Conservation (phyloP, 495 filamentous ascomycete genomes). For the Daldinia grandis region DNA sequence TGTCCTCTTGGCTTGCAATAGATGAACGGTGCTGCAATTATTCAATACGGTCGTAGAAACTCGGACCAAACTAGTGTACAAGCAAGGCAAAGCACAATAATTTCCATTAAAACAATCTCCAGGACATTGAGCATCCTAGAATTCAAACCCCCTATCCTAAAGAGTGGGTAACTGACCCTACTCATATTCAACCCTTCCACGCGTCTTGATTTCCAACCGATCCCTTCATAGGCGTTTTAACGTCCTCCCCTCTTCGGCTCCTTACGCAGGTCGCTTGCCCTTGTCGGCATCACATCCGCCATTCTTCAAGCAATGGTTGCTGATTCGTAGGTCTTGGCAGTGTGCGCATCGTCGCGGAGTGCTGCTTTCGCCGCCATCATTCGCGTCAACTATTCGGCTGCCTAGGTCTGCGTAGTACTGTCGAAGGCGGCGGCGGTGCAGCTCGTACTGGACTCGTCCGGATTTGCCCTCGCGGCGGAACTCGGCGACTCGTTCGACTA, state of each 20-base stretch:
- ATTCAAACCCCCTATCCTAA: neutral
- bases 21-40: no score
- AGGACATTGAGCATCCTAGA: neutral
- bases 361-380: neutral
- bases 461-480: neutral
- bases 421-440: neutral
- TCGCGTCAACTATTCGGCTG: neutral
- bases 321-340: conserved; percentile 2
- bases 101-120: neutral
- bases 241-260: neutral
- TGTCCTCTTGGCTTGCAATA: no score
- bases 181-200: neutral
- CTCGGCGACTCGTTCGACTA: neutral
- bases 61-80: neutral
- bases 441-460: neutral
- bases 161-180: neutral
- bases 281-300: conserved; percentile 4
- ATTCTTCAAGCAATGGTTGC: conserved; percentile 1
- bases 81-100: neutral
- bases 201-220: neutral
- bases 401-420: neutral
- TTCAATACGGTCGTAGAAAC: neutral
- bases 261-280: neutral
- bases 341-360: conserved; percentile 6
- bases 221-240: neutral